Percentiles rank a stretch among this genome's conserved stretches.
Conservation (phyloP, 129 eudicot species). For the Flaveria trinervia region DNA sequence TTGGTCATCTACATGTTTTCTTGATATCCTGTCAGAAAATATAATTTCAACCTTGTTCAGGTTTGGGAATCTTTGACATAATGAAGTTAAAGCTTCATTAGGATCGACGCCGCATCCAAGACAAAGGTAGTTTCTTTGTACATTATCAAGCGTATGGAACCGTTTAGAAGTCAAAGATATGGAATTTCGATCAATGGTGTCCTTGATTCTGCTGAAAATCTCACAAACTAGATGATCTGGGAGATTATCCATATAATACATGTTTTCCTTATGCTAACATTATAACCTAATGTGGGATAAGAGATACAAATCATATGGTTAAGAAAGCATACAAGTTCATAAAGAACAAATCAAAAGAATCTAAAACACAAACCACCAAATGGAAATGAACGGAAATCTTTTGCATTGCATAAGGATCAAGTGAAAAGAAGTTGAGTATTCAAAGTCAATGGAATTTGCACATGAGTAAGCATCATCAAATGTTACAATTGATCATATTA, state of each 20-base stretch:
- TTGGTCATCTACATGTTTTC: constrained; percentile 65
- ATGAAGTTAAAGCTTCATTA: constrained; percentile 49
- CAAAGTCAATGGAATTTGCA: not conserved
- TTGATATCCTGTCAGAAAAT: constrained; percentile 77
- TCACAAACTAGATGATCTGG: constrained; percentile 69
- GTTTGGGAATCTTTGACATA: constrained; percentile 65
- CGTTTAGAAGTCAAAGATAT: constrained; percentile 64
- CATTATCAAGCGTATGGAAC: constrained; percentile 43
- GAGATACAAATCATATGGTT: not conserved
- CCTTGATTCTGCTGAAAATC: constrained; percentile 49
- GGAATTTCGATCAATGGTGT: constrained; percentile 52
- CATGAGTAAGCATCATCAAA: not conserved
- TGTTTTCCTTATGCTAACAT: not conserved
- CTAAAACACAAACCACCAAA: no score
- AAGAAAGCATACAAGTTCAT: not conserved
- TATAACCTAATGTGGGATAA: constrained; percentile 36
- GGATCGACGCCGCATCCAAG: constrained; percentile 78
- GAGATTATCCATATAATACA: constrained; percentile 52
- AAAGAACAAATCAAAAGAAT: no score
- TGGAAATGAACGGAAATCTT: no score
- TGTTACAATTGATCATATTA: not conserved
- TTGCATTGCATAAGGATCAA: no score
- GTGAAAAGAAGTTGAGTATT: no score
- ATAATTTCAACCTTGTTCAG: constrained; percentile 61
- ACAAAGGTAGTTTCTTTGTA: constrained; percentile 43